phyloP scores from a whole-genome alignment of 2,329 filamentous ascomycete genomes.

The Aspergillus tubingensis region DNA sequence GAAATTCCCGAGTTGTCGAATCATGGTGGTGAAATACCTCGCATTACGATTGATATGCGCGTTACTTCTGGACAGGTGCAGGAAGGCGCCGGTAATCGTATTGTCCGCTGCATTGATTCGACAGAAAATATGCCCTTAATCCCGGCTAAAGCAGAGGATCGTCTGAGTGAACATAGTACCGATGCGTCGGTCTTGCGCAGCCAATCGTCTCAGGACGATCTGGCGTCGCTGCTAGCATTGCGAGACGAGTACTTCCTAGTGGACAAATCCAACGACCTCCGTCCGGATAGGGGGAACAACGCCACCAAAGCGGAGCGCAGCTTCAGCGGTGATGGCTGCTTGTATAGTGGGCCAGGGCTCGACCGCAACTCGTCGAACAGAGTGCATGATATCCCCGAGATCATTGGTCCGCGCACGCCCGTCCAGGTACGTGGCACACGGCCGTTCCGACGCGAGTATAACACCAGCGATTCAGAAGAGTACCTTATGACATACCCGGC shows the following conservation, averaged over 20 bases:
- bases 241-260: conserved; percentile 32
- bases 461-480: conserved; percentile 27
- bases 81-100: not conserved
- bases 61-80: not conserved
- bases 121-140: not conserved
- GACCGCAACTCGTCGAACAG: conserved; percentile 21
- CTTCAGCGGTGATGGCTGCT: conserved; percentile 21
- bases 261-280: conserved; percentile 28
- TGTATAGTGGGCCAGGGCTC: conserved; percentile 24
- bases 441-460: conserved; percentile 14
- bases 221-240: conserved; percentile 20
- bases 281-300: conserved; percentile 28
- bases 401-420: conserved; percentile 20
- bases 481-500: conserved; percentile 23
- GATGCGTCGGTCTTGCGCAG: conserved; percentile 20
- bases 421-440: conserved; percentile 4
- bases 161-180: conserved; percentile 17
- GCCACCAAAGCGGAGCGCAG: conserved; percentile 24
- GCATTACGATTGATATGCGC: not conserved
- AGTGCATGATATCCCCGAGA: conserved; percentile 22
- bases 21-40: not conserved
- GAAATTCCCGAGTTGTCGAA: not conserved
- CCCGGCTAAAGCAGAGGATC: not conserved
- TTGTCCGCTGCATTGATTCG: not conserved
- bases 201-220: conserved; percentile 16